Evolutionary conservation across 345 rosid species (phyloP), one percentile per base, ranked within the genome.

Genomic region (Bruguiera parviflora): DNA sequence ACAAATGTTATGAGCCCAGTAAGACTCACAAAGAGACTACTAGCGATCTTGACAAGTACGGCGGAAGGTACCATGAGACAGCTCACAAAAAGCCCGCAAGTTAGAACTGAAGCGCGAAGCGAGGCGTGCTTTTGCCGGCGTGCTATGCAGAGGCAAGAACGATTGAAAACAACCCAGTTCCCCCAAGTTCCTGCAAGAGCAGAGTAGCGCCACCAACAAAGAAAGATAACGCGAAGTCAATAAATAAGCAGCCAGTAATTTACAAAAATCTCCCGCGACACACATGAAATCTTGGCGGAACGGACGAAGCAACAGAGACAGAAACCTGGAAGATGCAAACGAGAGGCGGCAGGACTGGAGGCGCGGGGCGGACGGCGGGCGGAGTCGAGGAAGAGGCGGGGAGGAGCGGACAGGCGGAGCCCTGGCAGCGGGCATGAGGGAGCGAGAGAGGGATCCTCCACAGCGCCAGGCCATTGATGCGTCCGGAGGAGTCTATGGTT

Each of bases 21-120:
- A 82, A 85, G 82, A 91, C 89, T 91, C 96, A 89, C 99, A 86
- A 89, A 89, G 83, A 79, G 78, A 88, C 72, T 64, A 90, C 67
- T 95, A 95, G 94, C 99, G 96, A 90, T 92, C 99, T 81, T 77
- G 96, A 95, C 96, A 89, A 90, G 96, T 76, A 73, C 91, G 86
- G 78, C 78, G 58, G 87, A 90, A 88, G 96, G 91, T 95, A 95
- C 99, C 99, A 59, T 95, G 88, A 89, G 91, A 83, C 89, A 95
- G 87, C 82, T 92, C 94, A 79, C 94, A 85, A 73, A 87, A 95
- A 65, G 89, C 98, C 75, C 98, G 93, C 61, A 73, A 75, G 13
- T 84, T 86, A 73, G 87, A 80, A 65, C 84, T 84, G 65, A 91
- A 84, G 73, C 80, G 96, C 1, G 98, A 85, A 0, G 96, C 82